Base-by-base conservation (phyloP, 225 moss, liverwort and hornwort species). In the Sphagnum contortum region DNA sequence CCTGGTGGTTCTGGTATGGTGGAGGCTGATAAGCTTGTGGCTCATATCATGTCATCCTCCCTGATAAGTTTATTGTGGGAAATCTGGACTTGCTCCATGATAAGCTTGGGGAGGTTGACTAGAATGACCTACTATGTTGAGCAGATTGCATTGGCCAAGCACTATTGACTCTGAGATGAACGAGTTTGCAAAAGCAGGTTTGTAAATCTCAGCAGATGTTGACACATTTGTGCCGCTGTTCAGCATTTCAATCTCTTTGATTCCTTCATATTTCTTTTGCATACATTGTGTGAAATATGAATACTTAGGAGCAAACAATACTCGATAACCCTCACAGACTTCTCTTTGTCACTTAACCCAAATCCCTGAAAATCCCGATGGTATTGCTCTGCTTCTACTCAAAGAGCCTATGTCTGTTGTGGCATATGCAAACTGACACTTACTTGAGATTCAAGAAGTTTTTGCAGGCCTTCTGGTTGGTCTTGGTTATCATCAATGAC, bases 401-500 rank as follows among this genome's bases (percentile, higher is more conserved):
- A 29, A 1, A 29, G 0, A 29, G 29, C 0, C 29, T 29, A 29
- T 29, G 29, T 29, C 29, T 29, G 29, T 29, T 29, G 29, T 29
- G 29, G 29, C 29, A 57, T 57, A 57, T 3, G 13, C 56, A n/a
- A 60, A n/a, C 44, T 0, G 13, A 6, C 44, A 60, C 70, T 75
- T 61, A 75, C 75, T 65, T 66, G 61, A 62, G 4, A 59, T 55
- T 44, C 57, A 2, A 70, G 66, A 11, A 75, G 57, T 3, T 52
- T 50, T 48, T 75, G 61, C 3, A 75, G 51, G 45, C 75, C 70
- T 52, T 52, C 62, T 12, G 75, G 75, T 55, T 62, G 50, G 45
- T 75, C 61, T 66, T 75, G 75, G 11, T 66, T 69, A 3, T 69
- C 60, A 53, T 74, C 64, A 13, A 74, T 64, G 12, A 69, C 47